A percentile compares a stretch with the other conserved stretches of the same genome.
Conservation (phyloP, 164 flowering plant genomes). For the Macadamia integrifolia region DNA sequence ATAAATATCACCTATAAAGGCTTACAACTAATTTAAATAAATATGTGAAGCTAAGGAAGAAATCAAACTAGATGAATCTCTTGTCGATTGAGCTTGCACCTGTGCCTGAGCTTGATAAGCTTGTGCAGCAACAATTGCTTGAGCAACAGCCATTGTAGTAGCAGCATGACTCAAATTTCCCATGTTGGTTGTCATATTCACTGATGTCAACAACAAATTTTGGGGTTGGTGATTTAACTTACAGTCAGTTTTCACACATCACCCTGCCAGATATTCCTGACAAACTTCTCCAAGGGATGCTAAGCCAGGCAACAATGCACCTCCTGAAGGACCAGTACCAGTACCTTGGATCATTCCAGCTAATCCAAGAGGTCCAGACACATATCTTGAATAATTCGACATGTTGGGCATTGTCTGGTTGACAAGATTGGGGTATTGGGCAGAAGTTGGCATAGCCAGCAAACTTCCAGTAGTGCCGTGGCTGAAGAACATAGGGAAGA, state of each 20-base stretch:
- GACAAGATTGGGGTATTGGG: slow-evolving; percentile 61
- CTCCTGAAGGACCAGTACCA: slow-evolving; percentile 80
- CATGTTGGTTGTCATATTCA: slow-evolving; percentile 76
- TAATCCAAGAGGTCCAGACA: slow-evolving; percentile 83
- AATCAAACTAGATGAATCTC: slow-evolving; percentile 54
- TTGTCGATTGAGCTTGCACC: slow-evolving; percentile 59
- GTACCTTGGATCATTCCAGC: slow-evolving; percentile 94
- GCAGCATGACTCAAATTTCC: slow-evolving; percentile 95
- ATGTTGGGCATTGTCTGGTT: slow-evolving; percentile 99
- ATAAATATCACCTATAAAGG: too few relatives aligned
- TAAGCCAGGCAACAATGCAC: slow-evolving; percentile 87
- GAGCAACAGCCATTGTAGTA: slow-evolving; percentile 99
- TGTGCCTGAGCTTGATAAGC: slow-evolving; percentile 93
- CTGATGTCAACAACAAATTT: slow-evolving; percentile 71
- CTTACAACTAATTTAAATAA: neutral
- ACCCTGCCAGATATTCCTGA: slow-evolving; percentile 79
- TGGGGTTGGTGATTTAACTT: slow-evolving; percentile 93
- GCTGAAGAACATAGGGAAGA: slow-evolving; percentile 94
- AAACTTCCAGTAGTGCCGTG: slow-evolving; percentile 66
- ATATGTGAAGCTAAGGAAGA: neutral
- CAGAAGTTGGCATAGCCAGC: slow-evolving; percentile 54
- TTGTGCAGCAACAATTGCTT: slow-evolving; percentile 99
- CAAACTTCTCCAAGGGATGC: slow-evolving; percentile 93
- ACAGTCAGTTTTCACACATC: slow-evolving; percentile 77
- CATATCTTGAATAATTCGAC: slow-evolving; percentile 93